Percentiles rank a stretch among this genome's conserved stretches.
Evolutionary conservation across 2,329 filamentous ascomycete genomes (phyloP).

Genomic region (Xylariaceae sp.): DNA sequence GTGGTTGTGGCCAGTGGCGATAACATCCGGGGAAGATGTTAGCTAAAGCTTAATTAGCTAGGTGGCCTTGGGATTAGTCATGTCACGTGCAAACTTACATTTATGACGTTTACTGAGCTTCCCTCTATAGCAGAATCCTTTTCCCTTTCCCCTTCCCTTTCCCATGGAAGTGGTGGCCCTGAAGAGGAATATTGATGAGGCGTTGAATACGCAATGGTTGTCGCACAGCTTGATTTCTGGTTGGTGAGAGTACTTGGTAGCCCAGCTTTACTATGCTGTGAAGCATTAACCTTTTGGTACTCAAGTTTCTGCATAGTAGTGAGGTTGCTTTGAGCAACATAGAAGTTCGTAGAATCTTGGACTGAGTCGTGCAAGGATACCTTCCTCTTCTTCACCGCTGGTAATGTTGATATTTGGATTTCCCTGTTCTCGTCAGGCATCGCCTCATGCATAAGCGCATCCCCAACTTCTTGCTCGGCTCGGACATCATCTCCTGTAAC

Average conservation of each 20-base stretch:
- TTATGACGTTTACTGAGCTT: conserved; percentile 18
- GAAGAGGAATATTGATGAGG: conserved; percentile 37
- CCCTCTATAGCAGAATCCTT: conserved; percentile 10
- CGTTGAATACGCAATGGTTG: conserved; percentile 38
- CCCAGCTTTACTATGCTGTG: conserved; percentile 21
- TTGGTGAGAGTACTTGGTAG: conserved; percentile 24
- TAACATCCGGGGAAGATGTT: conserved; percentile 35
- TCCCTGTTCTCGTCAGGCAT: not conserved
- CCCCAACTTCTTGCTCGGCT: conserved; percentile 1
- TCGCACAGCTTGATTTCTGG: conserved; percentile 36
- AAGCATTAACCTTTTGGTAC: conserved; percentile 34
- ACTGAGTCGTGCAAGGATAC: conserved; percentile 26
- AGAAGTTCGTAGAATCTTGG: conserved; percentile 30
- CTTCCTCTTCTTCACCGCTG: conserved; percentile 21
- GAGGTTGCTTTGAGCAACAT: conserved; percentile 37
- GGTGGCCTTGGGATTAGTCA: not conserved
- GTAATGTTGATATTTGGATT: conserved; percentile 9
- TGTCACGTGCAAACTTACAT: conserved; percentile 26
- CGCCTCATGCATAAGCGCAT: conserved; percentile 8
- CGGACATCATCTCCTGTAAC: conserved; percentile 13
- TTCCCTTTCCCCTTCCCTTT: conserved; percentile 37
- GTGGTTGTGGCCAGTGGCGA: conserved; percentile 18
- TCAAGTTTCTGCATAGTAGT: conserved; percentile 40
- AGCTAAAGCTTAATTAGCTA: conserved; percentile 28
- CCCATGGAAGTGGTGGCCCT: conserved; percentile 34